These are phyloP conservation scores for Mycosarcoma maydis DNA, from an alignment of 1,284 basidiomycete species.

Conservation along the genomic window DNA sequence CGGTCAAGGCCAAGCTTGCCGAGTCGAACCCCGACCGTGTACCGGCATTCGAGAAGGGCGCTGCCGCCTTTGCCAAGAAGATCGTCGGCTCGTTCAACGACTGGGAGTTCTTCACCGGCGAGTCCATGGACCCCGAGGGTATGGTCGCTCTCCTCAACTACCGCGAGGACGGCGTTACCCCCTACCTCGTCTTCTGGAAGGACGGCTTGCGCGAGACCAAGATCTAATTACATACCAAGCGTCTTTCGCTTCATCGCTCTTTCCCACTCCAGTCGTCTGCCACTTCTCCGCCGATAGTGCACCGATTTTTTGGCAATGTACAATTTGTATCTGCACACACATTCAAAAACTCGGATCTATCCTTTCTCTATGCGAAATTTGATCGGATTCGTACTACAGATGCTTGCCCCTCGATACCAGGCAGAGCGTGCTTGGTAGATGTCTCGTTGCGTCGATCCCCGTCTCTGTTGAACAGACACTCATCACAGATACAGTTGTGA, in stretches of 20 bases:
- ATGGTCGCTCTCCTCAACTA: slow-evolving; percentile 69
- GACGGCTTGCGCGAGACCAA: slow-evolving; percentile 65
- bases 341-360: not conserved
- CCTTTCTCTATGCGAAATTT: too few relatives aligned
- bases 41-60: slow-evolving; percentile 83
- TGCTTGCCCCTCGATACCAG: too few relatives aligned
- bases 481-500: too few relatives aligned
- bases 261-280: too few relatives aligned
- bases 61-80: slow-evolving; percentile 73
- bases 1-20: slow-evolving; percentile 73
- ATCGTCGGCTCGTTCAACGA: slow-evolving; percentile 88
- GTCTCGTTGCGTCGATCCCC: too few relatives aligned
- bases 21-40: slow-evolving; percentile 76
- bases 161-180: slow-evolving; percentile 73
- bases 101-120: slow-evolving; percentile 86
- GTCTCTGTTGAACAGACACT: too few relatives aligned
- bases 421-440: too few relatives aligned
- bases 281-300: too few relatives aligned
- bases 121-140: slow-evolving; percentile 72
- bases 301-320: not conserved
- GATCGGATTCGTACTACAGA: too few relatives aligned
- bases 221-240: slow-evolving; percentile 62
- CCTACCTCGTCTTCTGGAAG: slow-evolving; percentile 72
- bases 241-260: too few relatives aligned
- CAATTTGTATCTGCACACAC: not conserved